Evolutionary conservation across 1,284 basidiomycete species (phyloP).

Genomic region (Ganoderma resinaceum): DNA sequence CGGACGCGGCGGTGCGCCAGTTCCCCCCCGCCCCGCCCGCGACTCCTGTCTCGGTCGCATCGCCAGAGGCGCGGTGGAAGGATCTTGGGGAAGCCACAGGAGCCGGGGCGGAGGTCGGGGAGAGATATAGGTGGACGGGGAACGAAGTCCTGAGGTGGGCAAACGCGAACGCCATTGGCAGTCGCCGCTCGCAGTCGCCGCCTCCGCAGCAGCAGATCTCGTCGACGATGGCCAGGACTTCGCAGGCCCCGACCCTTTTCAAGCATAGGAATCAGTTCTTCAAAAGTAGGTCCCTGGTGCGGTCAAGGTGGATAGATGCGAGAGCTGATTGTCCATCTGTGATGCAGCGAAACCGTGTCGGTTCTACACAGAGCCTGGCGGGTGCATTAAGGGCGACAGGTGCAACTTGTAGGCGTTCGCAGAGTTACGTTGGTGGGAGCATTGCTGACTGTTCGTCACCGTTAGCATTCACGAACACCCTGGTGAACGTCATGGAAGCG

Average conservation of each 20-base stretch:
- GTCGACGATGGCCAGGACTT: background rate
- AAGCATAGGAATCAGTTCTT: slow-evolving; percentile 32
- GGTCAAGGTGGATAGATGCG: background rate
- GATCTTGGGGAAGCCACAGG: background rate
- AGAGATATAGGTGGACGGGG: background rate
- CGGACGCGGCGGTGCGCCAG: background rate
- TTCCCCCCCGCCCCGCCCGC: slow-evolving; percentile 28
- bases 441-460: background rate
- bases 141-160: background rate
- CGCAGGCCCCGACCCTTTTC: background rate
- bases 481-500: slow-evolving; percentile 12
- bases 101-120: background rate
- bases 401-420: slow-evolving; percentile 69
- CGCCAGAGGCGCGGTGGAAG: background rate
- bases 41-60: slow-evolving; percentile 22
- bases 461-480: slow-evolving; percentile 23
- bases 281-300: slow-evolving; percentile 29
- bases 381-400: slow-evolving; percentile 63
- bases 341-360: slow-evolving; percentile 69
- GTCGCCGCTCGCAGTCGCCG: background rate
- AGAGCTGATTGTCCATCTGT: slow-evolving; percentile 4
- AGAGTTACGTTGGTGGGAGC: background rate
- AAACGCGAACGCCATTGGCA: background rate
- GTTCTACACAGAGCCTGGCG: slow-evolving; percentile 55
- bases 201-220: background rate